phyloP scores from a whole-genome alignment of 352 stramenopile genomes.

The Elongisporangium undulatum region DNA sequence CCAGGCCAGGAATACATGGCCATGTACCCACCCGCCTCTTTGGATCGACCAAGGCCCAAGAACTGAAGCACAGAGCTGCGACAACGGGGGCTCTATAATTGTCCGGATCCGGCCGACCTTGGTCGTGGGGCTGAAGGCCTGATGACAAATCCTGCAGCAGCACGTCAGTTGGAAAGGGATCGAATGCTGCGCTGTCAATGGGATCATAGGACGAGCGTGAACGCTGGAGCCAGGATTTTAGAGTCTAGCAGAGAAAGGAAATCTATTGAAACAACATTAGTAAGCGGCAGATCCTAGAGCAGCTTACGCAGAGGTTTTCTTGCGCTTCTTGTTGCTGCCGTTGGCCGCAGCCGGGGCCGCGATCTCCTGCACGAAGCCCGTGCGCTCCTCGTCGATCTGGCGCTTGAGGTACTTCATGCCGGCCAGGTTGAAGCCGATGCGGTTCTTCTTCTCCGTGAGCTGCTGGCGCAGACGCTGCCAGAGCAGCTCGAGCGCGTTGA shows the following conservation, averaged over 20 bases:
- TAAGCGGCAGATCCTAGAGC: neutral
- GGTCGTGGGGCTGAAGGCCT: no score
- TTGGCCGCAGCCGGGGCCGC: constrained; percentile 18
- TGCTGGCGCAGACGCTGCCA: constrained; percentile 72
- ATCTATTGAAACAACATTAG: neutral
- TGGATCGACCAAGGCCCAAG: no score
- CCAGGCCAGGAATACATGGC: neutral
- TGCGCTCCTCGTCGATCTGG: constrained; percentile 73
- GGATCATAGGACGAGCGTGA: no score
- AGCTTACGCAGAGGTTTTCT: constrained; percentile 18
- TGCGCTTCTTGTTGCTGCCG: constrained; percentile 50
- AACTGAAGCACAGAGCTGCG: no score
- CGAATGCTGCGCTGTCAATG: no score
- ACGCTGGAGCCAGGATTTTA: no score
- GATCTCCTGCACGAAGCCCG: constrained; percentile 76
- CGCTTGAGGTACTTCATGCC: constrained; percentile 87
- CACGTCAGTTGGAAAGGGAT: no score
- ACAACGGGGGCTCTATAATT: no score
- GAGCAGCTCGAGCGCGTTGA: constrained; percentile 76
- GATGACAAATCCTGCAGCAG: no score
- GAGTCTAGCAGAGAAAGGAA: neutral
- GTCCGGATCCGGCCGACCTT: no score
- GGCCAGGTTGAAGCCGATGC: constrained; percentile 85
- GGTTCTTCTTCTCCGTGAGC: constrained; percentile 76
- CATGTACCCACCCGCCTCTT: neutral